Evolutionary conservation across 768 basidiomycete species (phyloP).

Genomic region (Lyophyllum shimeji): DNA sequence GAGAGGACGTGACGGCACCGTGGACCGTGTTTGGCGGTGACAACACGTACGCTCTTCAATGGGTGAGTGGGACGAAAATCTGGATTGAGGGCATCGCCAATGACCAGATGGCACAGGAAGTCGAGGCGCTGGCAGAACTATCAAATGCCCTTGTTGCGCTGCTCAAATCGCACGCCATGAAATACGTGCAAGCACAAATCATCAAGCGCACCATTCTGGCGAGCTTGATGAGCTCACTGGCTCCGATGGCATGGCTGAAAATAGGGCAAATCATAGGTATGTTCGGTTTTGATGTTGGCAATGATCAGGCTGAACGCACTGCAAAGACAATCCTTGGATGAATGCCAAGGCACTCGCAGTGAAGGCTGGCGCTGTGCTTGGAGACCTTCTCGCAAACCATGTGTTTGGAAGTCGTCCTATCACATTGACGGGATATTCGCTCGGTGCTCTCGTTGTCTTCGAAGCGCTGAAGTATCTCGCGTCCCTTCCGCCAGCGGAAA

Average conservation of each 20-base stretch:
- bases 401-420: constrained; percentile 56
- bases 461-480: constrained; percentile 53
- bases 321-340: constrained; percentile 58
- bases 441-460: constrained; percentile 56
- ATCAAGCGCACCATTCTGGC: constrained; percentile 53
- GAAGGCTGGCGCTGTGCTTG: constrained; percentile 55
- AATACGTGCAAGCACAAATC: constrained; percentile 47
- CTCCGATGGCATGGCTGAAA: constrained; percentile 49
- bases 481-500: constrained; percentile 40
- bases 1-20: constrained; percentile 47
- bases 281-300: constrained; percentile 2
- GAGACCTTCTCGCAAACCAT: constrained; percentile 45
- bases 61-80: constrained; percentile 37
- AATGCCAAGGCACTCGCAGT: constrained; percentile 49
- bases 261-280: constrained; percentile 54
- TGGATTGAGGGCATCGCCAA: background rate
- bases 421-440: constrained; percentile 55
- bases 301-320: background rate
- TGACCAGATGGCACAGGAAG: constrained; percentile 39
- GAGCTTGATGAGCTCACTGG: constrained; percentile 45
- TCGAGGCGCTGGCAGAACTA: constrained; percentile 49
- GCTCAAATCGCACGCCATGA: constrained; percentile 48
- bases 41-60: constrained; percentile 57
- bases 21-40: constrained; percentile 52
- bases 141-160: constrained; percentile 45